Base-by-base conservation (phyloP, 2,329 filamentous ascomycete species). In the Trichoderma sp. region DNA sequence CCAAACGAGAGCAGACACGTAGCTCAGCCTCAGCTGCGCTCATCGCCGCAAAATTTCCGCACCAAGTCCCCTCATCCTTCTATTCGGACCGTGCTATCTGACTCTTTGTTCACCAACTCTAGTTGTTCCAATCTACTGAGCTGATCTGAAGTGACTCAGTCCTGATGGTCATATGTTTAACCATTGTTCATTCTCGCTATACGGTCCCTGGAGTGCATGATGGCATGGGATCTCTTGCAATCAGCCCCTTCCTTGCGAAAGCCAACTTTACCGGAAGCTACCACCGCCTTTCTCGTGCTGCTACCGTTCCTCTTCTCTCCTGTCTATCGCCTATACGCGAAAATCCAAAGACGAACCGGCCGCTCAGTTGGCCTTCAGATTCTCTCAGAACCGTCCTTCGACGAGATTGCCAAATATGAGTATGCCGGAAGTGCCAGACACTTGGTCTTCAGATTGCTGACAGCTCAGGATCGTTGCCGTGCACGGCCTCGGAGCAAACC, bases 401-500 rank as follows among this genome's bases (percentile, higher is more conserved):
- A 30, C 3, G 24, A 28, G 5, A 2, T 7, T 14, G 21, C 19
- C 54, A 30, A 34, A 24, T 58, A 47, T 19, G 55, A 58, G 55
- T 58, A 34, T 6, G 24, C 12, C 6, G 1, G 0, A 6, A 34
- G 10, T 56, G 17, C 5, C 6, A 3, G 21, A 21, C 24, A 0
- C 17, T 30, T 14, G 28, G n/a, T 43, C 6, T 2, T 1, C 52
- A 30, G 17, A 7, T 17, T 5, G n/a, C 55, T 47, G 10, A 57
- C 3, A 7, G 0, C 7, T 1, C 5, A 64, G 61, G 7, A 71
- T 71, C 47, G 44, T 71, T 44, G 67, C 70, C 15, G 65, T 71
- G 39, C 68, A 70, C 47, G 67, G 69, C 26, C 68, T 71, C 1
- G 68, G 67, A 2, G 67, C 67, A 1, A 50, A 68, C 63, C 67